phyloP scores from a whole-genome alignment of 495 filamentous ascomycete species.

The Recurvomyces mirabilis region DNA sequence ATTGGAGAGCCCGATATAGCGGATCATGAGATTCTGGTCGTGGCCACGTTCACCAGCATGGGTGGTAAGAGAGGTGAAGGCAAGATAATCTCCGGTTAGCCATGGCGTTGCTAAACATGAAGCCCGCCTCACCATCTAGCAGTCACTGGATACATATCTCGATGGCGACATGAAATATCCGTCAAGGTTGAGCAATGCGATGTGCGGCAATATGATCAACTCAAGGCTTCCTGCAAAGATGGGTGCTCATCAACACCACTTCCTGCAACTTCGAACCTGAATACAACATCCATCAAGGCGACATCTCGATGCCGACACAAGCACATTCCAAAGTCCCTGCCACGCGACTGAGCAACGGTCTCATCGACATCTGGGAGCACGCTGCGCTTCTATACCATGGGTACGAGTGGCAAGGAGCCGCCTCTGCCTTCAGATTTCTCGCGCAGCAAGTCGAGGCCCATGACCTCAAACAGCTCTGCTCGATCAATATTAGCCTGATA shows the following conservation, averaged over 20 bases:
- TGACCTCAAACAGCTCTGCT: not conserved
- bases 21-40: constrained; percentile 13
- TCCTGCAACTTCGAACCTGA: no score
- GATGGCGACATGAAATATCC: not conserved
- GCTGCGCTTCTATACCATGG: constrained; percentile 18
- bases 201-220: no score
- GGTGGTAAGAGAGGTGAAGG: not conserved
- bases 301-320: no score
- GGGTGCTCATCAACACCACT: no score
- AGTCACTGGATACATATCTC: constrained; percentile 1
- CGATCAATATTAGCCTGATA: constrained; percentile 12
- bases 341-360: not conserved
- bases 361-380: constrained; percentile 23
- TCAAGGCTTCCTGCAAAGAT: no score
- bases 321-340: not conserved
- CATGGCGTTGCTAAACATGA: no score
- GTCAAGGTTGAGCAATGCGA: no score
- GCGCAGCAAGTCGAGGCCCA: not conserved
- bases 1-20: constrained; percentile 5
- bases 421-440: constrained; percentile 6
- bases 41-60: constrained; percentile 2
- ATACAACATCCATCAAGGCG: no score
- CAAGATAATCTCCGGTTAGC: no score
- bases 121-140: no score
- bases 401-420: constrained; percentile 19